Percentiles rank a stretch among this genome's conserved stretches.
Conservation (phyloP, 116 monocot species). For the Papilionanthe hybrid region DNA sequence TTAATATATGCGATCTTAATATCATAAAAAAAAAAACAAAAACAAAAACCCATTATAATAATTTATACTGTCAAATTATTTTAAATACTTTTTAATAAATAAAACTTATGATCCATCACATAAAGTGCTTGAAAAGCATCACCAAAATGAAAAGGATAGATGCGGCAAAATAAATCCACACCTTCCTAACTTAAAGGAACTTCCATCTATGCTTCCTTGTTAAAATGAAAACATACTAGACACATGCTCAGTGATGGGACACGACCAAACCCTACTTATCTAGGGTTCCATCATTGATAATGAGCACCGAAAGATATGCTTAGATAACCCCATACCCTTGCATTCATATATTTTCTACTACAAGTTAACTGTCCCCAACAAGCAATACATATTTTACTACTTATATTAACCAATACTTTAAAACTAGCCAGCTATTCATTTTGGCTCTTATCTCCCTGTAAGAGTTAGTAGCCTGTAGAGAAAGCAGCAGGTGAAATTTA, state of each 20-base stretch:
- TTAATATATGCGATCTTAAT: too few relatives aligned
- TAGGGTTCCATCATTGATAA: constrained; percentile 10
- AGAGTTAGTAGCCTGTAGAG: not conserved
- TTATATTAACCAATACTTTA: not conserved
- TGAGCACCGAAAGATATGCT: constrained; percentile 11
- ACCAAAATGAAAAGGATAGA: constrained; percentile 1
- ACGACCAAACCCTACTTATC: constrained; percentile 5
- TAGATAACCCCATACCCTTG: not conserved
- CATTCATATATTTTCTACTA: not conserved
- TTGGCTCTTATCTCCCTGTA: not conserved
- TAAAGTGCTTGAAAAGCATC: not conserved
- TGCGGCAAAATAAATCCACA: not conserved
- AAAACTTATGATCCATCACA: too few relatives aligned
- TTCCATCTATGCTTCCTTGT: not conserved
- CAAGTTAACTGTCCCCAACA: constrained; percentile 1
- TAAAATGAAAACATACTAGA: not conserved
- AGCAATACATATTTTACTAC: not conserved
- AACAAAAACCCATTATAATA: too few relatives aligned
- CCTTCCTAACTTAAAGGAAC: not conserved
- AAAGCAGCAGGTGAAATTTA: not conserved
- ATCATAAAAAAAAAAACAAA: too few relatives aligned
- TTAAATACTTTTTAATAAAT: too few relatives aligned
- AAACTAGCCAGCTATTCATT: not conserved
- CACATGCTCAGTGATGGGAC: constrained; percentile 5
- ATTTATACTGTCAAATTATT: too few relatives aligned